Evolutionary conservation across 208 protist species (phyloP), one percentile per base, ranked within the genome.

Genomic region (Leishmania mexicana): DNA sequence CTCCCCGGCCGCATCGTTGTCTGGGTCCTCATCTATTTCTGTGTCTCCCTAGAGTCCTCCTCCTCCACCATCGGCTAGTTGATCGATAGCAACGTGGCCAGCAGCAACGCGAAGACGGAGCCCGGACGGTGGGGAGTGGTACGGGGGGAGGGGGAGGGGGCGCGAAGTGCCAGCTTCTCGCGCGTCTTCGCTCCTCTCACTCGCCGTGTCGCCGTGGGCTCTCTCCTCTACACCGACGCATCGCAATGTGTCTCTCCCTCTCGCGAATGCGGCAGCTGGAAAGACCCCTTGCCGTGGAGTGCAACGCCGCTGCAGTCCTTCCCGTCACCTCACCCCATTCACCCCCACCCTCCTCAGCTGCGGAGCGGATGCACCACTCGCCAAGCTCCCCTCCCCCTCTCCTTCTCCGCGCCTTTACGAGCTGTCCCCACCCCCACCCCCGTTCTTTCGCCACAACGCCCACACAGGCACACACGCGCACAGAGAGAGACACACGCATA

Each of bases 1-100:
- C 49, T 19, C 21, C 73, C 49, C 38, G 24, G 74, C 40, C 54
- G 51, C 42, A 13, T 17, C 40, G 15, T 58, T 79, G 57, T 72
- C 53, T 73, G 35, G 31, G 38, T 58, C 13, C 73, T 45, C 72
- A 13, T 40, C 28, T 72, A 64, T 31, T 13, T 80, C 24, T 71
- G 76, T 73, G 76, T 80, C 24, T 79, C 71, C 79, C 7, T 53
- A 19, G 71, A 57, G 24, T 24, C 21, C 53, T 62, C 13, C 28
- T 28, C 13, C 51, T 64, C 11, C 42, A 21, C 17, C 42, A 21
- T 24, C 21, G n/a, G 28, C 47, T 38, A 38, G 49, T 15, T 24
- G 28, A 40, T 13, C 13, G 17, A 19, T 8, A 1, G 47, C 21
- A 47, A 57, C 19, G 47, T 42, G 38, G 40, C n/a, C 65, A 71